Conservation (phyloP, 805 yeast species). For the Ogataea haglerorum region DNA sequence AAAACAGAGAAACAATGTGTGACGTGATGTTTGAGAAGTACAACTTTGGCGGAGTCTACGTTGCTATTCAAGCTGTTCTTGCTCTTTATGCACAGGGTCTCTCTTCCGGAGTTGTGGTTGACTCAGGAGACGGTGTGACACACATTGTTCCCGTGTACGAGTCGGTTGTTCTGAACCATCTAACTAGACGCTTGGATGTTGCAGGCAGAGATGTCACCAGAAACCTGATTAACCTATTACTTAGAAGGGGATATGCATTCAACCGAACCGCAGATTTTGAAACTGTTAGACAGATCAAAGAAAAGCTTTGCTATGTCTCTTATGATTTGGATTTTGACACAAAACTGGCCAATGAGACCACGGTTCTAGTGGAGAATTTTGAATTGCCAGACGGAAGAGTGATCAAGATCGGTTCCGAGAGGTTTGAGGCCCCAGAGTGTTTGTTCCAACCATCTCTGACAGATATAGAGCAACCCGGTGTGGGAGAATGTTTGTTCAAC, state of each 20-base stretch:
- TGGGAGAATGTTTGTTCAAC: slow-evolving; percentile 88
- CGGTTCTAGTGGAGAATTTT: slow-evolving; percentile 84
- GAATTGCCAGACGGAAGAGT: slow-evolving; percentile 97
- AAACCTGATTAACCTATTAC: slow-evolving; percentile 81
- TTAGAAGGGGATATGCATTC: slow-evolving; percentile 96
- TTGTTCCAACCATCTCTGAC: slow-evolving; percentile 93
- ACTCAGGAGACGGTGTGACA: slow-evolving; percentile 98
- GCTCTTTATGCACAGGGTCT: slow-evolving; percentile 97
- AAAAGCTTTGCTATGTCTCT: slow-evolving; percentile 91
- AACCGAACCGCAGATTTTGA: slow-evolving; percentile 98
- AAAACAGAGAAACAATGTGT: slow-evolving; percentile 87
- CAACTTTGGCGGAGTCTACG: slow-evolving; percentile 88
- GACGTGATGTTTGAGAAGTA: slow-evolving; percentile 91
- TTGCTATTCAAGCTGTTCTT: slow-evolving; percentile 96
- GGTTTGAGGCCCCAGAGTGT: slow-evolving; percentile 97
- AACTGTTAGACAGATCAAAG: slow-evolving; percentile 96
- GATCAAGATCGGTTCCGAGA: slow-evolving; percentile 89
- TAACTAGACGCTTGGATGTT: slow-evolving; percentile 88
- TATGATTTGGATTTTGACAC: slow-evolving; percentile 90
- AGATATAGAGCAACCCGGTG: slow-evolving; percentile 95
- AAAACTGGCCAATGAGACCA: slow-evolving; percentile 88
- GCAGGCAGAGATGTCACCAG: slow-evolving; percentile 99
- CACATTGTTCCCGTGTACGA: slow-evolving; percentile 98
- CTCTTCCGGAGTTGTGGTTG: slow-evolving; percentile 96
- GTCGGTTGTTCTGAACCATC: slow-evolving; percentile 91